A percentile compares a stretch with the other conserved stretches of the same genome.
phyloP scores from a whole-genome alignment of 805 yeast species.

The Suhomyces sp. region DNA sequence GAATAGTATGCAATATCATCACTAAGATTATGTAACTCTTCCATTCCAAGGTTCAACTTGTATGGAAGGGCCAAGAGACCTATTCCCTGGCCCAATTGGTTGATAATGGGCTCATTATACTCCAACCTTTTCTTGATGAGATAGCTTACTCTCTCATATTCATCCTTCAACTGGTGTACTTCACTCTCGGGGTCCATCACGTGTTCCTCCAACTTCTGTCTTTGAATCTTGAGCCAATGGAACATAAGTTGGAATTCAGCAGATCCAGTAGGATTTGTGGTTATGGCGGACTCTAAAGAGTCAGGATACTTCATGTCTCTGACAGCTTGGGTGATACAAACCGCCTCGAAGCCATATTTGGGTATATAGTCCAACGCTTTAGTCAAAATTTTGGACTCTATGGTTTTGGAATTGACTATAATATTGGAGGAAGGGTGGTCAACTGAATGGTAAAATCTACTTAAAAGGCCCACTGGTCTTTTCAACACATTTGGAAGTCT shows the following conservation, averaged over 20 bases:
- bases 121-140: conserved; percentile 49
- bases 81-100: conserved; percentile 48
- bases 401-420: conserved; percentile 27
- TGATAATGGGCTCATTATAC: conserved; percentile 48
- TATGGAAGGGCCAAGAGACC: conserved; percentile 64
- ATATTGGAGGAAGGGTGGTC: conserved; percentile 35
- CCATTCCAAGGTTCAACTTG: conserved; percentile 53
- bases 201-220: conserved; percentile 34
- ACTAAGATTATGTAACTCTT: conserved; percentile 68
- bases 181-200: conserved; percentile 25
- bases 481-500: neutral
- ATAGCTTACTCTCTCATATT: conserved; percentile 42
- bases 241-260: conserved; percentile 58
- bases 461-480: neutral
- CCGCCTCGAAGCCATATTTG: conserved; percentile 46
- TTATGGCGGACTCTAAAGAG: conserved; percentile 42
- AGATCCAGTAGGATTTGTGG: conserved; percentile 37
- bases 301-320: conserved; percentile 52
- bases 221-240: conserved; percentile 44
- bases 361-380: conserved; percentile 47
- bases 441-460: conserved; percentile 30
- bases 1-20: conserved; percentile 83
- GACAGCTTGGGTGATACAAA: conserved; percentile 49
- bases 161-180: conserved; percentile 28
- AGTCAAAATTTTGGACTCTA: conserved; percentile 42